Evolutionary conservation across 345 rosid species (phyloP).

Genomic region (Mangifera indica): DNA sequence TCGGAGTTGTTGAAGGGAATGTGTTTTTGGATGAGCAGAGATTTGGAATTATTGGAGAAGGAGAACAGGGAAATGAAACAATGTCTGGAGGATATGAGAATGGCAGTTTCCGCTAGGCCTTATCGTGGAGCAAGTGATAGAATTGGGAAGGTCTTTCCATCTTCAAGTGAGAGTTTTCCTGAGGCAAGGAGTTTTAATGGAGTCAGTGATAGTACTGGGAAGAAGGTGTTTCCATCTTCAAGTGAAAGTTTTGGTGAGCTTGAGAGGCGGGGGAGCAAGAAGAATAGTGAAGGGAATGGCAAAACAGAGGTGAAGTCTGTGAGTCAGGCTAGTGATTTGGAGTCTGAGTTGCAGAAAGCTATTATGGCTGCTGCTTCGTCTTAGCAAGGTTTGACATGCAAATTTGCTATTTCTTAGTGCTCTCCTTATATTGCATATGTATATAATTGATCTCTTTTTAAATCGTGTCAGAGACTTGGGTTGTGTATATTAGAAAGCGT

Average conservation of each 20-base stretch:
- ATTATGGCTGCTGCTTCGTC: constrained; percentile 55
- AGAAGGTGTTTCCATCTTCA: constrained; percentile 21
- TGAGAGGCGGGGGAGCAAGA: constrained; percentile 38
- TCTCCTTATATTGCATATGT: constrained; percentile 7
- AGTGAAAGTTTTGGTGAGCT: constrained; percentile 35
- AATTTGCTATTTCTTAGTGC: background rate
- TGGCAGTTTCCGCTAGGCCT: constrained; percentile 24
- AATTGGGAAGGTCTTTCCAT: constrained; percentile 26
- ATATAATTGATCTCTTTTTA: background rate
- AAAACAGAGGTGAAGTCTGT: constrained; percentile 29
- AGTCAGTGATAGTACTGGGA: constrained; percentile 27
- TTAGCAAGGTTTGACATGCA: constrained; percentile 25
- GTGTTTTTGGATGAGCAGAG: constrained; percentile 54
- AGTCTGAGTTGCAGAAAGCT: constrained; percentile 56
- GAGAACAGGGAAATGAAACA: constrained; percentile 54
- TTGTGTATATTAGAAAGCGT: background rate
- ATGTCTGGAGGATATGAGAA: constrained; percentile 44
- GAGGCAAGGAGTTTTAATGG: constrained; percentile 23
- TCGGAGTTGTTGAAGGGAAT: constrained; percentile 47
- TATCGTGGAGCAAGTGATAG: constrained; percentile 17
- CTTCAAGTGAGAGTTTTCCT: constrained; percentile 24
- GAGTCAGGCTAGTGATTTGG: constrained; percentile 38
- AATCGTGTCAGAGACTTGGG: background rate
- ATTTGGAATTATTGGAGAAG: constrained; percentile 49
- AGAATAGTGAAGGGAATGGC: constrained; percentile 29